Percentiles rank a stretch among this genome's conserved stretches.
Evolutionary conservation across 2,329 filamentous ascomycete species (phyloP).

Genomic region (Lojkania enalia): DNA sequence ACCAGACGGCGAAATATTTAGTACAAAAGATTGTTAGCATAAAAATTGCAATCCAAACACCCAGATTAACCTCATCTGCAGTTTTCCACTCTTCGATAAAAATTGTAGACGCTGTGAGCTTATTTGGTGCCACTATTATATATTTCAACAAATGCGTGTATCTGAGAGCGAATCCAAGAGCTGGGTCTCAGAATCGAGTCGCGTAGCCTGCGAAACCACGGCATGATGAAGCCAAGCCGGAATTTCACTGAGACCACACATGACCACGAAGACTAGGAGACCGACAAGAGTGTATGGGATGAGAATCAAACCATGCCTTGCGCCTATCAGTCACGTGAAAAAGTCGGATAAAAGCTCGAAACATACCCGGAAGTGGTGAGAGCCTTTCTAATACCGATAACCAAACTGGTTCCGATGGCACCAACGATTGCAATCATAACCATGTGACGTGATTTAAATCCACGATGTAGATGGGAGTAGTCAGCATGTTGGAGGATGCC

Average conservation of each 20-base stretch:
- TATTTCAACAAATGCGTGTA: conserved; percentile 69
- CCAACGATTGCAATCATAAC: conserved; percentile 73
- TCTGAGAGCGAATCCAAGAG: conserved; percentile 77
- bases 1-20: conserved; percentile 62
- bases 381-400: conserved; percentile 65
- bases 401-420: conserved; percentile 72
- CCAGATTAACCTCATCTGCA: conserved; percentile 69
- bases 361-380: conserved; percentile 52
- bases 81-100: conserved; percentile 79
- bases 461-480: conserved; percentile 52
- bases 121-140: conserved; percentile 83
- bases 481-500: conserved; percentile 33
- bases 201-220: conserved; percentile 82
- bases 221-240: conserved; percentile 78
- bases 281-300: conserved; percentile 73
- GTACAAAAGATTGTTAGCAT: conserved; percentile 48
- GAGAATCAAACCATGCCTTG: conserved; percentile 66
- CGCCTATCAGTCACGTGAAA: conserved; percentile 18
- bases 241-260: conserved; percentile 83
- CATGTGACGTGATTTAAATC: conserved; percentile 58
- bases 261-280: conserved; percentile 76
- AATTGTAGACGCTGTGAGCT: conserved; percentile 77
- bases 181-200: conserved; percentile 76
- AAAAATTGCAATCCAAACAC: conserved; percentile 73
- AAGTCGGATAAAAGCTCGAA: neutral